These are phyloP conservation scores for Penicillium robsamsonii DNA, from an alignment of 495 filamentous ascomycete species.

Conservation along the genomic window DNA sequence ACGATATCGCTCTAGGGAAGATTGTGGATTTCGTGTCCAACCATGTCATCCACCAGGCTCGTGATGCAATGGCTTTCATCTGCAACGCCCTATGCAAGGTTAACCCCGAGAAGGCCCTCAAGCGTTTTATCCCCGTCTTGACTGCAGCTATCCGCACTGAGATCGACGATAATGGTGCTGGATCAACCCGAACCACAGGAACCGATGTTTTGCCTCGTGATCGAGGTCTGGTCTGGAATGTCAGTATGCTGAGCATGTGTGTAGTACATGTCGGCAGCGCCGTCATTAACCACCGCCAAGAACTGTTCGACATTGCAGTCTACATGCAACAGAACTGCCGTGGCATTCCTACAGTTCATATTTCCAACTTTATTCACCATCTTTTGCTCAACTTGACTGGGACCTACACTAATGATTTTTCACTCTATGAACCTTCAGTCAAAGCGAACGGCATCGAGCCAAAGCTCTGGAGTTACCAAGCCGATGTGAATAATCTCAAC, in stretches of 20 bases:
- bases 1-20: constrained; percentile 87
- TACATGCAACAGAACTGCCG: constrained; percentile 96
- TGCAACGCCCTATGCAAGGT: constrained; percentile 95
- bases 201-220: constrained; percentile 92
- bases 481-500: constrained; percentile 68
- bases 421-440: constrained; percentile 72
- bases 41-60: constrained; percentile 95
- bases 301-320: constrained; percentile 85
- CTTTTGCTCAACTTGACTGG: constrained; percentile 95
- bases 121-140: constrained; percentile 83
- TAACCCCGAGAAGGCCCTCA: constrained; percentile 87
- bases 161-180: constrained; percentile 96
- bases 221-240: constrained; percentile 90
- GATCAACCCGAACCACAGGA: constrained; percentile 88
- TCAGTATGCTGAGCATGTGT: constrained; percentile 97
- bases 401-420: constrained; percentile 87
- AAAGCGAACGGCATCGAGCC: constrained; percentile 56
- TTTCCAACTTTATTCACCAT: constrained; percentile 97
- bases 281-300: constrained; percentile 80
- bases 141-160: constrained; percentile 90
- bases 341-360: constrained; percentile 89
- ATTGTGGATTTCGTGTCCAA: constrained; percentile 88
- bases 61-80: constrained; percentile 98
- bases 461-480: constrained; percentile 73
- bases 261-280: constrained; percentile 92